These are phyloP conservation scores for Alternaria sp. DNA, from an alignment of 2,329 filamentous ascomycete genomes.

Conservation along the genomic window DNA sequence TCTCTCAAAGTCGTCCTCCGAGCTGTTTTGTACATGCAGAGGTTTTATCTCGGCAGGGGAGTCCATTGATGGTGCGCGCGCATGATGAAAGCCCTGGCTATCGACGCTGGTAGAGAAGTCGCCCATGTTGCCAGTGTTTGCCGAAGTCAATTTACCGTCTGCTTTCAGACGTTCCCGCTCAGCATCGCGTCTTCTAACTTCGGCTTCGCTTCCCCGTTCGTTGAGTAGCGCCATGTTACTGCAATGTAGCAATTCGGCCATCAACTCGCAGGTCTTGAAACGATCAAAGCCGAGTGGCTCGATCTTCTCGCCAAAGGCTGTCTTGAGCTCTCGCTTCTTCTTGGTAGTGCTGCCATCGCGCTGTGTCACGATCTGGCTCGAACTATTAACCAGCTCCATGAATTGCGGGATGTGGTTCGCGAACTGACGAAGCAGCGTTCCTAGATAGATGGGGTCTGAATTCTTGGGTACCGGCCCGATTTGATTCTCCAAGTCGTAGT, in stretches of 20 bases:
- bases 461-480: slow-evolving; percentile 81
- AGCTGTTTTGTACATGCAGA: slow-evolving; percentile 80
- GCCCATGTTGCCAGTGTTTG: slow-evolving; percentile 65
- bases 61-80: slow-evolving; percentile 57
- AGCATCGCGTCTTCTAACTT: slow-evolving; percentile 79
- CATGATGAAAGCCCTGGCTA: slow-evolving; percentile 62
- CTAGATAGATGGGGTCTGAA: slow-evolving; percentile 95
- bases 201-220: slow-evolving; percentile 86
- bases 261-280: slow-evolving; percentile 98
- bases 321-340: slow-evolving; percentile 77
- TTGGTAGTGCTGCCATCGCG: slow-evolving; percentile 67
- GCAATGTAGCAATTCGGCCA: slow-evolving; percentile 96
- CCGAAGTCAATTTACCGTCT: slow-evolving; percentile 76
- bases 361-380: slow-evolving; percentile 66
- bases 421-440: slow-evolving; percentile 87
- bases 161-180: slow-evolving; percentile 82
- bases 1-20: slow-evolving; percentile 94
- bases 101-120: slow-evolving; percentile 63
- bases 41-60: slow-evolving; percentile 73
- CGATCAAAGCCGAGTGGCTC: slow-evolving; percentile 96
- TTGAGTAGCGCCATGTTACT: slow-evolving; percentile 98
- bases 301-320: slow-evolving; percentile 89
- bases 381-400: slow-evolving; percentile 86
- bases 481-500: slow-evolving; percentile 94
- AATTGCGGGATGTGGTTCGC: slow-evolving; percentile 92